A percentile compares a stretch with the other conserved stretches of the same genome.
Conservation (phyloP, 495 filamentous ascomycete species). For the Rusavskia elegans region DNA sequence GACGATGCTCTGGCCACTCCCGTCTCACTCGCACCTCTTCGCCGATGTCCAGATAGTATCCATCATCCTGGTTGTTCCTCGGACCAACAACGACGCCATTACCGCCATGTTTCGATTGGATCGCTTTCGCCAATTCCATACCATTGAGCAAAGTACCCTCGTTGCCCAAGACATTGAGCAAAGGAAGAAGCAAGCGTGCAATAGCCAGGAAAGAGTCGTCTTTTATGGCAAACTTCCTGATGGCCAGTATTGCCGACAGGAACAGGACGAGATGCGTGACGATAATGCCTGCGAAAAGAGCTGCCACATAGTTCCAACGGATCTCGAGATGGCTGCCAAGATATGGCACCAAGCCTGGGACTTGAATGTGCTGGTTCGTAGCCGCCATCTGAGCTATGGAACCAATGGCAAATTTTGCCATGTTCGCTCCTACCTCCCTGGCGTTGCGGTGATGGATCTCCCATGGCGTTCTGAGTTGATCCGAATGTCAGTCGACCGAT, state of each 20-base stretch:
- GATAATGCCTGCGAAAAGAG: constrained; percentile 2
- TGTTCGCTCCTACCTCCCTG: constrained; percentile 3
- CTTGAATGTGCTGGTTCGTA: background rate
- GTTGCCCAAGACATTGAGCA: constrained; percentile 2
- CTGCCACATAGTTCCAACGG: constrained; percentile 5
- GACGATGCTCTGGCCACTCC: no score
- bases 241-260: constrained; percentile 2
- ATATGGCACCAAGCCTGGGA: constrained; percentile 3
- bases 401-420: constrained; percentile 12
- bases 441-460: constrained; percentile 2
- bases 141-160: constrained; percentile 1
- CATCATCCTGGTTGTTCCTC: background rate
- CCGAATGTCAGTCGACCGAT: no score
- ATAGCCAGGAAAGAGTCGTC: constrained; percentile 8
- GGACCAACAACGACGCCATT: background rate
- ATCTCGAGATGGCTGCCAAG: constrained; percentile 6
- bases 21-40: no score
- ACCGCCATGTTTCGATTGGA: background rate
- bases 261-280: constrained; percentile 4
- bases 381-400: constrained; percentile 8
- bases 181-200: constrained; percentile 4
- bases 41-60: no score
- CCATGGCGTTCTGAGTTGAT: constrained; percentile 2
- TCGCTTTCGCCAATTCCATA: background rate
- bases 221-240: constrained; percentile 6